phyloP scores from a whole-genome alignment of 73 alveolate genomes.

The Tetrahymena thermophila region DNA sequence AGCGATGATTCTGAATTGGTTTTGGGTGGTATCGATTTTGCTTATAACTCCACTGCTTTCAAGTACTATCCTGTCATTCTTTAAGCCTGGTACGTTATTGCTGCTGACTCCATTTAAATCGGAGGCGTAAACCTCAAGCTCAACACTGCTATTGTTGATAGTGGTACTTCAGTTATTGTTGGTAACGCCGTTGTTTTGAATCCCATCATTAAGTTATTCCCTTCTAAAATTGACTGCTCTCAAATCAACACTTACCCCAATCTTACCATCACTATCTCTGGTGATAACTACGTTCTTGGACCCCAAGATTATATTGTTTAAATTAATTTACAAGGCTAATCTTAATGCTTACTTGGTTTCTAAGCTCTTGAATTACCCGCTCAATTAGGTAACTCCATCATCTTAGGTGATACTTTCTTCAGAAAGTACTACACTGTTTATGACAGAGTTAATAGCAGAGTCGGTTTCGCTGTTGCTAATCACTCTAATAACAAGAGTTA shows the following conservation, averaged over 20 bases:
- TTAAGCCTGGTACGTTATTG: slow-evolving; percentile 50
- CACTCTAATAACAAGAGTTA: not conserved
- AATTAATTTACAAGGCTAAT: slow-evolving; percentile 28
- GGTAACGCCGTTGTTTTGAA: slow-evolving; percentile 50
- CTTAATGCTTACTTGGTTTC: slow-evolving; percentile 36
- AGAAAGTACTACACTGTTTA: slow-evolving; percentile 53
- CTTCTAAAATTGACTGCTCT: slow-evolving; percentile 34
- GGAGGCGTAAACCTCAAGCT: slow-evolving; percentile 47
- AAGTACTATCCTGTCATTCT: slow-evolving; percentile 58
- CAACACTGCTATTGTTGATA: slow-evolving; percentile 66
- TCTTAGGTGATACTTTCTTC: slow-evolving; percentile 65
- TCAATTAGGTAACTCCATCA: slow-evolving; percentile 40
- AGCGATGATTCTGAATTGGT: slow-evolving; percentile 56
- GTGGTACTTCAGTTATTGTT: slow-evolving; percentile 74
- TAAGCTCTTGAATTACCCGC: slow-evolving; percentile 31
- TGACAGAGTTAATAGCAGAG: slow-evolving; percentile 62
- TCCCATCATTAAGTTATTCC: slow-evolving; percentile 24
- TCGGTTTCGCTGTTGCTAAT: slow-evolving; percentile 69
- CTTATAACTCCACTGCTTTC: slow-evolving; percentile 52
- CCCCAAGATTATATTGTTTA: slow-evolving; percentile 53
- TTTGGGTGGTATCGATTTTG: slow-evolving; percentile 60
- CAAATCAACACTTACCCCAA: slow-evolving; percentile 30
- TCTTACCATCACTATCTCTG: slow-evolving; percentile 51
- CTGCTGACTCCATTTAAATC: slow-evolving; percentile 53
- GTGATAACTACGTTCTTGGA: slow-evolving; percentile 33